A percentile compares a stretch with the other conserved stretches of the same genome.
Evolutionary conservation across 345 rosid genomes (phyloP).

Genomic region (Syzygium grande): DNA sequence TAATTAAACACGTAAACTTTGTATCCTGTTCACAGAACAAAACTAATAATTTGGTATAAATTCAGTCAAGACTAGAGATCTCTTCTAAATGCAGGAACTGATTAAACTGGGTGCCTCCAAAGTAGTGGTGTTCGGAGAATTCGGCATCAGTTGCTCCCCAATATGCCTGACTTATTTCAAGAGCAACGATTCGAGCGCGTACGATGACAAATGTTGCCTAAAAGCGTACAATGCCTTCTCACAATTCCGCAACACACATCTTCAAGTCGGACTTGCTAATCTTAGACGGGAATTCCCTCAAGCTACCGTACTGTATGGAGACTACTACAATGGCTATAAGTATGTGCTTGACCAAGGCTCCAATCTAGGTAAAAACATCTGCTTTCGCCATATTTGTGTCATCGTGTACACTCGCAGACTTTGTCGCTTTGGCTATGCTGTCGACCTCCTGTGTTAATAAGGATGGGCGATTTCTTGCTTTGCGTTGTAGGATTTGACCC

Average conservation of each 20-base stretch:
- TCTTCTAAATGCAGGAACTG: neutral
- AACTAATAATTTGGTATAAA: neutral
- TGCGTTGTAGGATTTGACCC: neutral
- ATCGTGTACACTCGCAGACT: neutral
- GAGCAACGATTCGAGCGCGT: neutral
- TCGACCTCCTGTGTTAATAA: neutral
- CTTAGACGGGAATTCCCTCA: slow-evolving; percentile 6
- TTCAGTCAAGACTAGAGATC: neutral
- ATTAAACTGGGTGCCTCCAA: neutral
- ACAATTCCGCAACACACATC: neutral
- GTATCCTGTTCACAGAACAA: neutral
- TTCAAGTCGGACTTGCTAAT: neutral
- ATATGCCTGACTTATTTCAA: neutral
- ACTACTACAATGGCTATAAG: slow-evolving; percentile 10
- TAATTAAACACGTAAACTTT: neutral
- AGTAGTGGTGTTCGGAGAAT: slow-evolving; percentile 5
- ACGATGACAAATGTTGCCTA: slow-evolving; percentile 5
- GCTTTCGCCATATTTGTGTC: neutral
- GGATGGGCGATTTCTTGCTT: neutral
- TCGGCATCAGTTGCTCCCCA: slow-evolving; percentile 6
- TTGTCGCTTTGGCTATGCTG: neutral
- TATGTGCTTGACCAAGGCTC: neutral
- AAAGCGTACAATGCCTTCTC: slow-evolving; percentile 3
- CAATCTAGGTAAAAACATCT: neutral
- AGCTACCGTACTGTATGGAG: slow-evolving; percentile 5